Conservation (phyloP, 305 asterid genomes). For the Lippia alba region DNA sequence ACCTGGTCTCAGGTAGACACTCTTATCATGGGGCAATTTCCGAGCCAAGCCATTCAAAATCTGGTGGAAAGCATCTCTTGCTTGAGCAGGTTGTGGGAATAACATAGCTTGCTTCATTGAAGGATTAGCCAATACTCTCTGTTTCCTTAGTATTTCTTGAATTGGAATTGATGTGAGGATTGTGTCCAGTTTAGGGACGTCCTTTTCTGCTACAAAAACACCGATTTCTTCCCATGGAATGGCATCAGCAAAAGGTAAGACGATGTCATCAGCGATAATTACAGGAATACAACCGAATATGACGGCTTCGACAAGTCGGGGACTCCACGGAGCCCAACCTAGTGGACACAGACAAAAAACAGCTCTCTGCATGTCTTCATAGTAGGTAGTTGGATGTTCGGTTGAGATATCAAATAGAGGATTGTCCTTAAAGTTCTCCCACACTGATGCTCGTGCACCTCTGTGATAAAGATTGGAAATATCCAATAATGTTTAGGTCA, state of each 20-base stretch:
- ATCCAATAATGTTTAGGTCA: background rate
- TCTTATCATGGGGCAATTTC: constrained; percentile 54
- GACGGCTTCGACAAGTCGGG: constrained; percentile 66
- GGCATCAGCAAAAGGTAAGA: constrained; percentile 68
- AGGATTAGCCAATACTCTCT: constrained; percentile 61
- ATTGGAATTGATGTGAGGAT: constrained; percentile 62
- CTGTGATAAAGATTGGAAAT: constrained; percentile 32
- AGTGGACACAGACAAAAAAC: constrained; percentile 68
- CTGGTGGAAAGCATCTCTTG: constrained; percentile 69
- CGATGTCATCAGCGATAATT: constrained; percentile 71
- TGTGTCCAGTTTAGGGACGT: constrained; percentile 60
- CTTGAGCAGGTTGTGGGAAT: constrained; percentile 62
- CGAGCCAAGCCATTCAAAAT: constrained; percentile 68
- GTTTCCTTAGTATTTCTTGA: constrained; percentile 60
- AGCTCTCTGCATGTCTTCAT: constrained; percentile 71
- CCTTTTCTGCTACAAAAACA: constrained; percentile 65
- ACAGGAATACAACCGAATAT: constrained; percentile 69
- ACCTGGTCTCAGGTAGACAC: constrained; percentile 46
- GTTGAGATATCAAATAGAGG: constrained; percentile 65
- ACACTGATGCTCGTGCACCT: constrained; percentile 70
- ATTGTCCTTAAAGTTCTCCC: constrained; percentile 75
- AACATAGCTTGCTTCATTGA: constrained; percentile 71
- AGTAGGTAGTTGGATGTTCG: constrained; percentile 68
- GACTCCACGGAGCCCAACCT: constrained; percentile 83
- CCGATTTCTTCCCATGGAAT: constrained; percentile 79